phyloP scores from a whole-genome alignment of 495 filamentous ascomycete species.

The Pseudevernia furfuracea region DNA sequence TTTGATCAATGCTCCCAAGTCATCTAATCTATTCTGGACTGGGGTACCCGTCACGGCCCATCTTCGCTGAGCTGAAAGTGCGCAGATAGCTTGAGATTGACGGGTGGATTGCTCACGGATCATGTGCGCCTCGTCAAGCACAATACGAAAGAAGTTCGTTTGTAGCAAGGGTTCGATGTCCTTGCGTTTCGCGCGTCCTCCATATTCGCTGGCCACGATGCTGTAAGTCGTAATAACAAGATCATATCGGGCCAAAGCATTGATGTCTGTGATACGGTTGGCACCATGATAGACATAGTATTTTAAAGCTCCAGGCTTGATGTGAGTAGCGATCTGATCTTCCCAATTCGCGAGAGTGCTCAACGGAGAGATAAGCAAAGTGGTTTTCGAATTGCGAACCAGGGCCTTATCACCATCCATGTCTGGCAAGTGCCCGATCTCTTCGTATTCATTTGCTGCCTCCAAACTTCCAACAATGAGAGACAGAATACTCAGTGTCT shows the following conservation, averaged over 20 bases:
- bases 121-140: slow-evolving; percentile 90
- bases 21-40: slow-evolving; percentile 85
- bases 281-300: slow-evolving; percentile 82
- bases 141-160: slow-evolving; percentile 89
- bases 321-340: slow-evolving; percentile 76
- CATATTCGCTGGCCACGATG: slow-evolving; percentile 72
- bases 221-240: slow-evolving; percentile 88
- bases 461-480: slow-evolving; percentile 56
- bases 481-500: slow-evolving; percentile 82
- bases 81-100: slow-evolving; percentile 75
- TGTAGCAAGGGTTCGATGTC: slow-evolving; percentile 56
- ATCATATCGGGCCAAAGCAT: slow-evolving; percentile 64
- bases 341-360: slow-evolving; percentile 91
- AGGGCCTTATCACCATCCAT: slow-evolving; percentile 19
- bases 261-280: slow-evolving; percentile 57
- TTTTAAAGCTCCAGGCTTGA: slow-evolving; percentile 50
- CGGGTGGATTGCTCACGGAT: slow-evolving; percentile 78
- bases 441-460: slow-evolving; percentile 52
- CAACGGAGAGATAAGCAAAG: slow-evolving; percentile 82
- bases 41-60: slow-evolving; percentile 94
- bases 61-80: slow-evolving; percentile 69
- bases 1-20: slow-evolving; percentile 80
- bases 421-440: slow-evolving; percentile 18
- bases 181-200: slow-evolving; percentile 49
- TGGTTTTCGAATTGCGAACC: slow-evolving; percentile 63